These are phyloP conservation scores for Paspalum notatum DNA, from an alignment of 176 grass and related monocot species.

Conservation along the genomic window DNA sequence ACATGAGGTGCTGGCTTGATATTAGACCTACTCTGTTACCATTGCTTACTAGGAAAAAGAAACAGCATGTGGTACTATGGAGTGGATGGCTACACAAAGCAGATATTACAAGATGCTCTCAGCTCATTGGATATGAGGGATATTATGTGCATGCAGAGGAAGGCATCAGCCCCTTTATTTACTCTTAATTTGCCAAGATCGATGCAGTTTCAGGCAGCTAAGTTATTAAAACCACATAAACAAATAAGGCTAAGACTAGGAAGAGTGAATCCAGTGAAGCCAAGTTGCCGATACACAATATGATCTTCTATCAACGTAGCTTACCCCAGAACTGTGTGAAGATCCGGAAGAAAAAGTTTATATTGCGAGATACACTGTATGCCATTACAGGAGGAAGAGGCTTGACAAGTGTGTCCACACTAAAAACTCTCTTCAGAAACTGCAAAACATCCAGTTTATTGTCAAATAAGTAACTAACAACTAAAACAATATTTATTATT, in stretches of 20 bases:
- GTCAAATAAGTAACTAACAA: slow-evolving; percentile 31
- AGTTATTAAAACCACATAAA: background rate
- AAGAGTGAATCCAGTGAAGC: slow-evolving; percentile 3
- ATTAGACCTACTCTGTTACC: background rate
- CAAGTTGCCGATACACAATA: slow-evolving; percentile 1
- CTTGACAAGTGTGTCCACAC: slow-evolving; percentile 89
- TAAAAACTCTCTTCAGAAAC: slow-evolving; percentile 89
- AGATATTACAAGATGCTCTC: slow-evolving; percentile 9
- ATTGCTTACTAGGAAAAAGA: slow-evolving; percentile 4
- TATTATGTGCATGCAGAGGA: slow-evolving; percentile 15
- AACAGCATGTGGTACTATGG: background rate
- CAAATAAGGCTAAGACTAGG: background rate
- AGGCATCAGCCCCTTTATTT: background rate
- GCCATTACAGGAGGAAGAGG: slow-evolving; percentile 93
- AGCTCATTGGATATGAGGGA: background rate
- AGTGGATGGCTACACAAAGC: background rate
- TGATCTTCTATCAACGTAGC: slow-evolving; percentile 38
- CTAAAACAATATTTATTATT: background rate
- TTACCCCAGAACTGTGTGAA: slow-evolving; percentile 99
- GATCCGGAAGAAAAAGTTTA: slow-evolving; percentile 87
- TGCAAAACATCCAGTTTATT: slow-evolving; percentile 50
- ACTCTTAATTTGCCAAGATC: background rate
- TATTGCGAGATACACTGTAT: slow-evolving; percentile 82
- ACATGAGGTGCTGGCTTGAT: background rate
- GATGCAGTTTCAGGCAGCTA: background rate